These are phyloP conservation scores for Boehmeria nivea DNA, from an alignment of 306 rosid species.

Conservation along the genomic window DNA sequence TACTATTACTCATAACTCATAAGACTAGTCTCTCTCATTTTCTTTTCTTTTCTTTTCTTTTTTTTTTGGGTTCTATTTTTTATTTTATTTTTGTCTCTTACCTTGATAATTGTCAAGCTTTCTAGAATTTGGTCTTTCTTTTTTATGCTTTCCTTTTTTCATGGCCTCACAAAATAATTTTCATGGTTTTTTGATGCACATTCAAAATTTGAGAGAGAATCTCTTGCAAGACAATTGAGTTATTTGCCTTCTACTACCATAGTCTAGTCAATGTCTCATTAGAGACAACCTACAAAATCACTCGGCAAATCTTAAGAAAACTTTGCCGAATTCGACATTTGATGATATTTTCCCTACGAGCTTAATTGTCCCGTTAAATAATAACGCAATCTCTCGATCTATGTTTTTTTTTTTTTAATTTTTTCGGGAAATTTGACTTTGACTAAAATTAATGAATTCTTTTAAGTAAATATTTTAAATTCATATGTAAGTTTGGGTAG, in stretches of 20 bases:
- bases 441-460: no score
- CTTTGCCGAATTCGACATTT: no score
- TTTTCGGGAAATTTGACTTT: no score
- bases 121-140: neutral
- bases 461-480: no score
- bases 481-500: no score
- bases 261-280: constrained; percentile 4
- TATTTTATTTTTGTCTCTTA: neutral
- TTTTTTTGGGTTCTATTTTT: neutral
- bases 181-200: neutral
- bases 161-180: neutral
- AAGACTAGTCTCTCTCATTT: no score
- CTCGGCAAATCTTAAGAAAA: neutral
- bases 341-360: no score
- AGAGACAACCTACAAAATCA: neutral
- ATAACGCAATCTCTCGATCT: no score
- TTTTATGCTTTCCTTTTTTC: neutral
- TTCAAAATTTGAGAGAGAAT: neutral
- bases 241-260: neutral
- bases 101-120: constrained; percentile 1
- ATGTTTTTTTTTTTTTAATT: no score
- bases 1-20: neutral
- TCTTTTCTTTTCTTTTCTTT: no score
- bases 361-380: no score
- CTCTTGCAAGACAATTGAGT: neutral